Conservation (phyloP, 2,329 filamentous ascomycete genomes). For the Colletotrichum sp. region DNA sequence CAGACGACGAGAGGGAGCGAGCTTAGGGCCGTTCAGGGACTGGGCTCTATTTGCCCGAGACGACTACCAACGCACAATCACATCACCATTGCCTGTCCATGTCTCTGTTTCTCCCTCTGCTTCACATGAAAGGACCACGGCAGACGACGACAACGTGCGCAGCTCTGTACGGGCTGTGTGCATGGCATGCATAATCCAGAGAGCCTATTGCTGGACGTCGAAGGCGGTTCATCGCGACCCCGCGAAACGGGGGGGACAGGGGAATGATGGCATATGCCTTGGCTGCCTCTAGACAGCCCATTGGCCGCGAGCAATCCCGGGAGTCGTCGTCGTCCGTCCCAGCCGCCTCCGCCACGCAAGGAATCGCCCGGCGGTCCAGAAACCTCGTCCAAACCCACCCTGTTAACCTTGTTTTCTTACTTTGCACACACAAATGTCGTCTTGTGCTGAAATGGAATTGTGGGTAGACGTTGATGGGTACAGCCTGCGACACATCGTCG, state of each 20-base stretch:
- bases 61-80: not conserved
- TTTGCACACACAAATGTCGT: not conserved
- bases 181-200: not conserved
- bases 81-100: not conserved
- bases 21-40: not conserved
- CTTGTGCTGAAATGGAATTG: not conserved
- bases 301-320: not conserved
- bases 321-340: not conserved
- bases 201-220: not conserved
- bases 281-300: not conserved
- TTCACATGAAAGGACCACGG: not conserved
- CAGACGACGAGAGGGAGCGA: conserved; percentile 10
- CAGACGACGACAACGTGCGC: not conserved
- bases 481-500: conserved; percentile 11
- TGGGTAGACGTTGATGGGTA: not conserved
- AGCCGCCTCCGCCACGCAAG: conserved; percentile 7
- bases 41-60: not conserved
- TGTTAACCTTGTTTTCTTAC: conserved; percentile 1
- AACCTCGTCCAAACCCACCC: not conserved
- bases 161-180: not conserved
- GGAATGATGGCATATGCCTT: conserved; percentile 9
- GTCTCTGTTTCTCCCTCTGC: not conserved
- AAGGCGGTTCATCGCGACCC: conserved; percentile 6
- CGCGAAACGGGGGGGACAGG: conserved; percentile 8
- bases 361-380: not conserved